These are phyloP conservation scores for Monosporascus sp. DNA, from an alignment of 2,329 filamentous ascomycete genomes.

Conservation along the genomic window DNA sequence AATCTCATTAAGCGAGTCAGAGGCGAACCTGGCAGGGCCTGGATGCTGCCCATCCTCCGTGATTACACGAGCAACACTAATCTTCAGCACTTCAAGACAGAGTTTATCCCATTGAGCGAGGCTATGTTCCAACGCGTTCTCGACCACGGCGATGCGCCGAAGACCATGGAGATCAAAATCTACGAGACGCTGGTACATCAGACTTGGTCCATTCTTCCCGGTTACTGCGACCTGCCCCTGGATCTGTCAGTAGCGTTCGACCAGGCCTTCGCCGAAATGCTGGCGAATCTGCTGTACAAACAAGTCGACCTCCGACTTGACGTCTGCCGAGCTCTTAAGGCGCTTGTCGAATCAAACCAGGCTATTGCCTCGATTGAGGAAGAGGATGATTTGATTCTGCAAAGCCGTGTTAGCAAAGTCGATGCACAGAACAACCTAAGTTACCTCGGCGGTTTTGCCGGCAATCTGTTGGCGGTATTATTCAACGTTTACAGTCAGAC, in stretches of 20 bases:
- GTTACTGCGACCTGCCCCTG: conserved; percentile 88
- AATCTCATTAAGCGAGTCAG: conserved; percentile 75
- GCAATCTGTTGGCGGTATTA: conserved; percentile 89
- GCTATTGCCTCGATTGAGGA: conserved; percentile 65
- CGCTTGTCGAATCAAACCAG: conserved; percentile 87
- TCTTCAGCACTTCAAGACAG: conserved; percentile 75
- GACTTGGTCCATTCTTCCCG: conserved; percentile 88
- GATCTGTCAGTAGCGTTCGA: conserved; percentile 76
- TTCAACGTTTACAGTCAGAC: conserved; percentile 99
- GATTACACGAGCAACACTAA: conserved; percentile 87
- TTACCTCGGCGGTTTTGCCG: conserved; percentile 73
- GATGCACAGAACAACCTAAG: conserved; percentile 73
- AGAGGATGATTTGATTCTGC: conserved; percentile 67
- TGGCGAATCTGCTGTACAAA: conserved; percentile 88
- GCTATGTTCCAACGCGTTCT: conserved; percentile 83
- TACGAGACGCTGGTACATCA: conserved; percentile 88
- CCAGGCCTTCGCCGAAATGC: conserved; percentile 79
- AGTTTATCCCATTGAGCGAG: conserved; percentile 86
- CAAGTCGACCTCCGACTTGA: conserved; percentile 83
- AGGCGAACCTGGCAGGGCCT: conserved; percentile 80
- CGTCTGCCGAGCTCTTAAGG: conserved; percentile 80
- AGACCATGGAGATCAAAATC: conserved; percentile 95
- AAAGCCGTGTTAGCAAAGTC: conserved; percentile 70
- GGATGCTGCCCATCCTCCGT: conserved; percentile 87
- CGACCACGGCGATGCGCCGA: conserved; percentile 74